A percentile compares a stretch with the other conserved stretches of the same genome.
Conservation (phyloP, 164 flowering plant genomes). For the Vitis amurensis region DNA sequence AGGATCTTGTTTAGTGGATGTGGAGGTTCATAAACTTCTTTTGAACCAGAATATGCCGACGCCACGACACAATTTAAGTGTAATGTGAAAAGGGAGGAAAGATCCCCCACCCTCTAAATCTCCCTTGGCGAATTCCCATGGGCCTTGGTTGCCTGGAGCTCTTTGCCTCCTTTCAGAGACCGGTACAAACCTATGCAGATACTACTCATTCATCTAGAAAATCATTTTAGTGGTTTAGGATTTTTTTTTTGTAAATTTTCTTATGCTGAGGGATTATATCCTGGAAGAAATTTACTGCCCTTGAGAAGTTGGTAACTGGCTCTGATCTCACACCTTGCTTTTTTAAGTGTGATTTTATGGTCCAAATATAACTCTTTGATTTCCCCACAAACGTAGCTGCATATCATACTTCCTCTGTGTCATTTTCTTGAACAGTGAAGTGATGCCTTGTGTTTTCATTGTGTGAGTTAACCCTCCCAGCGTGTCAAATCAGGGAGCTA, state of each 20-base stretch:
- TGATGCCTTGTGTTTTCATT: not conserved
- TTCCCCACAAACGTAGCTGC: no score
- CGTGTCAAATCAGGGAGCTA: not conserved
- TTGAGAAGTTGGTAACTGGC: no score
- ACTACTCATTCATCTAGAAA: not conserved
- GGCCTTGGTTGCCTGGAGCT: slow-evolving; percentile 95
- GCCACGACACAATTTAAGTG: no score
- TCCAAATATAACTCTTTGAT: not conserved
- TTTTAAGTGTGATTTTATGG: not conserved
- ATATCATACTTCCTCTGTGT: slow-evolving; percentile 1
- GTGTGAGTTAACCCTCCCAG: not conserved
- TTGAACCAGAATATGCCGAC: slow-evolving; percentile 97
- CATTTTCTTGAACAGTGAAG: not conserved
- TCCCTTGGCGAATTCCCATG: slow-evolving; percentile 81
- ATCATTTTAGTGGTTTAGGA: not conserved
- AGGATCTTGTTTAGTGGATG: no score
- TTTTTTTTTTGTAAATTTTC: no score
- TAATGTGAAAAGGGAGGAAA: slow-evolving; percentile 71
- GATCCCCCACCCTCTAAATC: slow-evolving; percentile 80
- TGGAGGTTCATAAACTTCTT: slow-evolving; percentile 92
- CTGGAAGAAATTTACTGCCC: no score
- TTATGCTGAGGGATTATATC: no score
- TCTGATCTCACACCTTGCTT: no score
- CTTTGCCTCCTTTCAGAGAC: slow-evolving; percentile 96
- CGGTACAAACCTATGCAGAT: slow-evolving; percentile 40